A percentile compares a stretch with the other conserved stretches of the same genome.
These are phyloP conservation scores for Elsinoe australis DNA, from an alignment of 2,329 filamentous ascomycete species.

Conservation along the genomic window DNA sequence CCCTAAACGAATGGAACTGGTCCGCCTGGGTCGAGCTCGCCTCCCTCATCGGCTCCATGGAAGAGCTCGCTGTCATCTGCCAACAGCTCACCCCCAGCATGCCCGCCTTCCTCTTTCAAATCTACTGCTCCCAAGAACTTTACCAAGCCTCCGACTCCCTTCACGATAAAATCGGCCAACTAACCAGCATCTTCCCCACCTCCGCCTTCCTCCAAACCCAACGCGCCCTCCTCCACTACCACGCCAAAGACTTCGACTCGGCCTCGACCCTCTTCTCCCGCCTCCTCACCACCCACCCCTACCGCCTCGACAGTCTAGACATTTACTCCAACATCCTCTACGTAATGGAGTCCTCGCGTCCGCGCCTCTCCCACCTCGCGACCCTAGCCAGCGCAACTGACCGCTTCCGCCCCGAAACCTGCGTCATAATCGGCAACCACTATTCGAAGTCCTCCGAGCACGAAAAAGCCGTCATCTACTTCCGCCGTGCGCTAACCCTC, in stretches of 20 bases:
- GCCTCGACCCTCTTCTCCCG: slow-evolving; percentile 58
- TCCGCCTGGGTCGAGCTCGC: slow-evolving; percentile 92
- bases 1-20: slow-evolving; percentile 92
- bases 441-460: slow-evolving; percentile 91
- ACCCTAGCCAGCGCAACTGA: slow-evolving; percentile 86
- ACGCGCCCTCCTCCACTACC: slow-evolving; percentile 79
- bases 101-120: slow-evolving; percentile 87
- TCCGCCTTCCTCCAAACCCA: slow-evolving; percentile 89
- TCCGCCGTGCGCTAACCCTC: slow-evolving; percentile 81
- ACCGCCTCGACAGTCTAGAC: slow-evolving; percentile 80
- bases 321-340: slow-evolving; percentile 98
- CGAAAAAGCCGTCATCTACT: slow-evolving; percentile 97
- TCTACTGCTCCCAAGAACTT: slow-evolving; percentile 83
- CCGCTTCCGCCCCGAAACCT: slow-evolving; percentile 94
- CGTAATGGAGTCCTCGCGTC: slow-evolving; percentile 69
- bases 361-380: slow-evolving; percentile 85
- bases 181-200: slow-evolving; percentile 75
- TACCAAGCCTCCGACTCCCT: slow-evolving; percentile 75
- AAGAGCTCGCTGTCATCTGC: slow-evolving; percentile 57
- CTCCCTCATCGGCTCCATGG: slow-evolving; percentile 65
- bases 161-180: slow-evolving; percentile 65
- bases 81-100: slow-evolving; percentile 76
- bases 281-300: slow-evolving; percentile 58
- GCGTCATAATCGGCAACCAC: slow-evolving; percentile 94
- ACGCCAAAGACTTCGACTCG: slow-evolving; percentile 68